A percentile compares a stretch with the other conserved stretches of the same genome.
These are phyloP conservation scores for Aspergillus sp. DNA, from an alignment of 2,329 filamentous ascomycete genomes.

Conservation along the genomic window DNA sequence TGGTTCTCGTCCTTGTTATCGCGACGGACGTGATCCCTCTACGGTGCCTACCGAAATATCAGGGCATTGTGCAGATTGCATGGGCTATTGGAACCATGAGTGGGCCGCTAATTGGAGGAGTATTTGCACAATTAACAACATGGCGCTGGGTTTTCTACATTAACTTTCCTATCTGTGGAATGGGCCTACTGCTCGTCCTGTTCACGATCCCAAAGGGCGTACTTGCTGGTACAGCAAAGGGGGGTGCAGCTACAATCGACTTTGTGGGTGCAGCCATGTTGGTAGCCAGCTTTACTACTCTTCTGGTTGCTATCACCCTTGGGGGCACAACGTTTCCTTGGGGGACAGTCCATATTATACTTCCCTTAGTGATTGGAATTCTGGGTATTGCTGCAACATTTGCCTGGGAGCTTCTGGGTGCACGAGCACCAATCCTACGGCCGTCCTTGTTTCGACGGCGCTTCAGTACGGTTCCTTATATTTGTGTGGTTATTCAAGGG, in stretches of 20 bases:
- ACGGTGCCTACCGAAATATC: constrained; percentile 22
- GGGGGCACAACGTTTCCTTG: constrained; percentile 36
- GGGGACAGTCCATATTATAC: constrained; percentile 31
- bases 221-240: constrained; percentile 21
- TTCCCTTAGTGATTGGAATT: constrained; percentile 34
- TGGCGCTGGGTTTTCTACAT: constrained; percentile 40
- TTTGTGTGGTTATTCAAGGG: too few species aligned
- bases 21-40: constrained; percentile 51
- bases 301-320: constrained; percentile 37
- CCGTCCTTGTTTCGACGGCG: constrained; percentile 29
- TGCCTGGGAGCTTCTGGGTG: constrained; percentile 19
- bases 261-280: constrained; percentile 35
- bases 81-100: constrained; percentile 65
- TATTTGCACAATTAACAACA: constrained; percentile 4
- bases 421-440: constrained; percentile 20
- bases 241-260: constrained; percentile 28
- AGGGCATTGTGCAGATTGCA: constrained; percentile 34
- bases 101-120: constrained; percentile 58
- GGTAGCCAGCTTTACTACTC: constrained; percentile 28
- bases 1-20: constrained; percentile 48
- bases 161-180: constrained; percentile 32
- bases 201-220: constrained; percentile 21
- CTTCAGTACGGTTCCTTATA: constrained; percentile 18
- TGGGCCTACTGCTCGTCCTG: constrained; percentile 28
- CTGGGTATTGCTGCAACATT: constrained; percentile 20